Conservation (phyloP, 208 protist species). For the Naegleria lovaniensis region DNA sequence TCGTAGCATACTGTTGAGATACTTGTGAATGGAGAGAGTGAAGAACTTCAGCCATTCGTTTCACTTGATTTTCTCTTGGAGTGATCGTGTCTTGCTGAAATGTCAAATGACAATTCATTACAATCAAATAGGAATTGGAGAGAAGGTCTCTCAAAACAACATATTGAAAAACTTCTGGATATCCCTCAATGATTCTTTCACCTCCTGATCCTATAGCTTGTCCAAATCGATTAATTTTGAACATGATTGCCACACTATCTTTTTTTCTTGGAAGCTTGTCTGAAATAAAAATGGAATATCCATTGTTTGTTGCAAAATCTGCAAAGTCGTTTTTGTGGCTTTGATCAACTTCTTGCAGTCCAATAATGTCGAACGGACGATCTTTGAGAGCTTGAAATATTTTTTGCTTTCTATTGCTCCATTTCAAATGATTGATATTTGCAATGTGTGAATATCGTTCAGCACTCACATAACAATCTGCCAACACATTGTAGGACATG, state of each 20-base stretch:
- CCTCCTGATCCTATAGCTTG: neutral
- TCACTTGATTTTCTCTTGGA: neutral
- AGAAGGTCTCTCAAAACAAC: neutral
- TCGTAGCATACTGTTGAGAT: neutral
- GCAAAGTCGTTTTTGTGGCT: neutral
- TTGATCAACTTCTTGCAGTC: neutral
- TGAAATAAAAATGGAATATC: neutral
- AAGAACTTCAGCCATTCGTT: neutral
- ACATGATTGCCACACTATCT: neutral
- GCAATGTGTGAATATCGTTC: neutral
- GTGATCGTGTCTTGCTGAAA: neutral
- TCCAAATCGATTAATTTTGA: neutral
- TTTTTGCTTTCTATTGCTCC: neutral
- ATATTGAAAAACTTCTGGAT: neutral
- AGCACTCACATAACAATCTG: neutral
- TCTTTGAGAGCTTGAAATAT: neutral
- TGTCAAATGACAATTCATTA: neutral
- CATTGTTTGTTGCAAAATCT: neutral
- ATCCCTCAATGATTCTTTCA: neutral
- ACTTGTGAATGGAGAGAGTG: too few species aligned
- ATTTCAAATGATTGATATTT: neutral
- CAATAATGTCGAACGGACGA: neutral
- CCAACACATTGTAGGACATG: neutral
- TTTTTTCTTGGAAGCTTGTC: neutral
- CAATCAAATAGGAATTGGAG: neutral